These are phyloP conservation scores for Leptographium galeiforme DNA, from an alignment of 2,329 filamentous ascomycete genomes.

Conservation along the genomic window DNA sequence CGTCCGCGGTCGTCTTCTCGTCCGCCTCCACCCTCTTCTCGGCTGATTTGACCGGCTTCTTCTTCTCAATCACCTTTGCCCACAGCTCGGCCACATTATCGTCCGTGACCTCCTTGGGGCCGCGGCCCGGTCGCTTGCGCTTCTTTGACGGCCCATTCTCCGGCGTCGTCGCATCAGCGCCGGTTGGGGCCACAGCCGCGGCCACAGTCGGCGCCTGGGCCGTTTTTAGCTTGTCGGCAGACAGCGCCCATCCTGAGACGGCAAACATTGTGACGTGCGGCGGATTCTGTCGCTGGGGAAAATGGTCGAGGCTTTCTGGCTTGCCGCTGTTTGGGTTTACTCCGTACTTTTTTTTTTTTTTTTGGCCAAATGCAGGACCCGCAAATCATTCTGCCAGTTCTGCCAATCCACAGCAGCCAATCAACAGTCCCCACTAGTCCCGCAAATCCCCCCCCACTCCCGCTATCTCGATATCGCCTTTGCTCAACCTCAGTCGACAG, in stretches of 20 bases:
- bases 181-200: constrained; percentile 13
- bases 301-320: not conserved
- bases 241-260: constrained; percentile 83
- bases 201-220: constrained; percentile 28
- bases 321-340: too few relatives aligned
- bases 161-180: not conserved
- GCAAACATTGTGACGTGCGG: constrained; percentile 55
- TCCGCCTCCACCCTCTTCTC: constrained; percentile 10
- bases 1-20: not conserved
- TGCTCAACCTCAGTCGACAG: too few relatives aligned
- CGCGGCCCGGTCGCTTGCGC: constrained; percentile 35
- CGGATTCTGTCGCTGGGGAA: not conserved
- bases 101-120: constrained; percentile 39
- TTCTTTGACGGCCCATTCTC: constrained; percentile 29
- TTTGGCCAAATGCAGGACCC: too few relatives aligned
- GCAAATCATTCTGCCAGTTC: too few relatives aligned
- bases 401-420: too few relatives aligned
- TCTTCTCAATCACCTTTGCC: constrained; percentile 65
- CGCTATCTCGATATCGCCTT: too few relatives aligned
- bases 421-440: too few relatives aligned
- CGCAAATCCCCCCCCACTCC: too few relatives aligned
- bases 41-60: constrained; percentile 13
- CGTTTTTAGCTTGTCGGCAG: constrained; percentile 55
- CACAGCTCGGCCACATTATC: constrained; percentile 68
- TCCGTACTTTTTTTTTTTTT: not conserved